phyloP scores from a whole-genome alignment of 2,329 filamentous ascomycete genomes.

The Byssochlamys sp. region DNA sequence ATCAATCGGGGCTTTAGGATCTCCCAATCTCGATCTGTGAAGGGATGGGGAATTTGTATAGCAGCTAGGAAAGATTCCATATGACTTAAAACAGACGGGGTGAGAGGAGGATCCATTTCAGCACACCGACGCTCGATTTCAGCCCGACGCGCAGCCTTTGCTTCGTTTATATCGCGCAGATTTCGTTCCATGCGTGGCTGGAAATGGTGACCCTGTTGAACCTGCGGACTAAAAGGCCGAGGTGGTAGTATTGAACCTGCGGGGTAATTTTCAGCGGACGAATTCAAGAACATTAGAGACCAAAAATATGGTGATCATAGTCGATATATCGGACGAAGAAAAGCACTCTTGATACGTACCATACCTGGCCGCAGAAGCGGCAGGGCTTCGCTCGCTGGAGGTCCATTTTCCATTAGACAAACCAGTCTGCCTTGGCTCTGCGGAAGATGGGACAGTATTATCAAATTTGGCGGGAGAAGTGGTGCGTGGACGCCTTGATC shows the following conservation, averaged over 20 bases:
- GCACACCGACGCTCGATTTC: conserved; percentile 65
- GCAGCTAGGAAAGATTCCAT: conserved; percentile 68
- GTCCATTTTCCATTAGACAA: conserved; percentile 3
- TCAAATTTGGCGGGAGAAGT: conserved; percentile 1
- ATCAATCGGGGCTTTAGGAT: conserved; percentile 58
- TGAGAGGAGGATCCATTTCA: conserved; percentile 56
- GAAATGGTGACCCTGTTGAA: conserved; percentile 1
- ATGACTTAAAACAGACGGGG: conserved; percentile 52
- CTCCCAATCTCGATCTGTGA: conserved; percentile 62
- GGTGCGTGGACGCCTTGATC: not conserved
- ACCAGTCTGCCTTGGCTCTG: not conserved
- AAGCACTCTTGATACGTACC: conserved; percentile 5
- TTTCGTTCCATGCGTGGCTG: conserved; percentile 40
- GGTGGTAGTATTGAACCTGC: conserved; percentile 5
- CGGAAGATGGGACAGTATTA: not conserved
- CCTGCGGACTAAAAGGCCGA: conserved; percentile 3
- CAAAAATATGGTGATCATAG: not conserved
- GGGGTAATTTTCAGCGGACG: not conserved
- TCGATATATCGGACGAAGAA: not conserved
- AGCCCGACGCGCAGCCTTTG: conserved; percentile 53
- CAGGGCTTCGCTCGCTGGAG: conserved; percentile 2
- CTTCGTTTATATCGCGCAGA: conserved; percentile 52
- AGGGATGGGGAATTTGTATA: conserved; percentile 56
- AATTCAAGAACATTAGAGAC: not conserved
- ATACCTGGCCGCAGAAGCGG: conserved; percentile 3